Conservation (phyloP, 257 asterid genomes). For the Fraxinus quadrangulata region DNA sequence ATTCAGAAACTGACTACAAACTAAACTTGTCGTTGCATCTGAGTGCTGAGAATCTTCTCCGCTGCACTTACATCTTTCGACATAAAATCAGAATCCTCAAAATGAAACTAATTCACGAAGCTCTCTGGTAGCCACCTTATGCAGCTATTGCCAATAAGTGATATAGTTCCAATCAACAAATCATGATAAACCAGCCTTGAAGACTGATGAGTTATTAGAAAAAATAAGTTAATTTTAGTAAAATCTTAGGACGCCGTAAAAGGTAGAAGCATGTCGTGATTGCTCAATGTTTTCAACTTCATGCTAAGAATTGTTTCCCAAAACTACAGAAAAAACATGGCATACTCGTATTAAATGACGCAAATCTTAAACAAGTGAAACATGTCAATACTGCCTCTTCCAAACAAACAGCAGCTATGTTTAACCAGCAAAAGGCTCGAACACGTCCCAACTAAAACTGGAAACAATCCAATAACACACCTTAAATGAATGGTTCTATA, state of each 20-base stretch:
- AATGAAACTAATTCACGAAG: not conserved
- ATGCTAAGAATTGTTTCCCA: not conserved
- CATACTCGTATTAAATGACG: not conserved
- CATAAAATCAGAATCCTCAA: slow-evolving; percentile 22
- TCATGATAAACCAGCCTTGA: slow-evolving; percentile 1
- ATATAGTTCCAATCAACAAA: not conserved
- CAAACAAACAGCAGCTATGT: slow-evolving; percentile 27
- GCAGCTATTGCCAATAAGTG: slow-evolving; percentile 1
- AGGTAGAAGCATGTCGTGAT: not conserved
- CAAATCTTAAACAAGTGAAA: not conserved
- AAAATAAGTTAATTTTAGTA: not conserved
- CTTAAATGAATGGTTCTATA: slow-evolving; percentile 23
- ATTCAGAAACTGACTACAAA: slow-evolving; percentile 9
- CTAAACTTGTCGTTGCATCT: slow-evolving; percentile 3
- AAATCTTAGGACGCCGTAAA: slow-evolving; percentile 12
- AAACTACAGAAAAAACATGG: slow-evolving; percentile 8
- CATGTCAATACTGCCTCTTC: slow-evolving; percentile 20
- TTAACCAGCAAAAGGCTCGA: slow-evolving; percentile 29
- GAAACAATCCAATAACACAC: slow-evolving; percentile 10
- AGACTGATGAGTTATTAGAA: not conserved
- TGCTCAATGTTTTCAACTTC: not conserved
- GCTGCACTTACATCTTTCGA: slow-evolving; percentile 5
- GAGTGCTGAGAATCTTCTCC: slow-evolving; percentile 5
- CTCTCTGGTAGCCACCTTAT: not conserved
- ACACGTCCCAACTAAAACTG: slow-evolving; percentile 25